These are phyloP conservation scores for Quercus berberidifolia DNA, from an alignment of 306 rosid species.

Conservation along the genomic window DNA sequence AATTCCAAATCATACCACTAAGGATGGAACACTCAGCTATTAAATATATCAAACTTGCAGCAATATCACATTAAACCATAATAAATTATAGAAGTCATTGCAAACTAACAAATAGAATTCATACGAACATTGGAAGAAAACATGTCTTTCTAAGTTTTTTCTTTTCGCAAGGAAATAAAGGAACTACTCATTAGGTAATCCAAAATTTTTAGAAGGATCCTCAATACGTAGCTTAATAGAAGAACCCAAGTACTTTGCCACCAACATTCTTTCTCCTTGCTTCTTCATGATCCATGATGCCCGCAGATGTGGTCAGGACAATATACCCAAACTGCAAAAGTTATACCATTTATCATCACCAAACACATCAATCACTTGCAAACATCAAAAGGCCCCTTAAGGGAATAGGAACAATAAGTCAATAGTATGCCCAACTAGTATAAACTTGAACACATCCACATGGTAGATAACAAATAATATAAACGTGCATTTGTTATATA, in stretches of 20 bases:
- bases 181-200: background rate
- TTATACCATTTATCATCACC: background rate
- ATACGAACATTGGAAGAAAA: background rate
- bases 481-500: background rate
- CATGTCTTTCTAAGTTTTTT: background rate
- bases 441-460: background rate
- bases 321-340: conserved; percentile 48
- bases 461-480: background rate
- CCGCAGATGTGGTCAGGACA: conserved; percentile 55
- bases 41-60: background rate
- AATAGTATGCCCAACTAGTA: too few species aligned
- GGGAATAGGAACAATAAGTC: background rate
- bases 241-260: conserved; percentile 66
- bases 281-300: conserved; percentile 63
- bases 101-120: background rate
- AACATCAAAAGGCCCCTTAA: background rate
- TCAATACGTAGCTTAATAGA: conserved; percentile 28
- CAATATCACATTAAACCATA: background rate
- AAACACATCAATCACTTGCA: background rate
- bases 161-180: background rate
- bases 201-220: background rate
- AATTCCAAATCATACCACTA: background rate
- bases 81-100: background rate
- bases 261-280: conserved; percentile 60
- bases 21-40: background rate